Evolutionary conservation across 306 rosid species (phyloP).

Genomic region (Glycine latifolia): DNA sequence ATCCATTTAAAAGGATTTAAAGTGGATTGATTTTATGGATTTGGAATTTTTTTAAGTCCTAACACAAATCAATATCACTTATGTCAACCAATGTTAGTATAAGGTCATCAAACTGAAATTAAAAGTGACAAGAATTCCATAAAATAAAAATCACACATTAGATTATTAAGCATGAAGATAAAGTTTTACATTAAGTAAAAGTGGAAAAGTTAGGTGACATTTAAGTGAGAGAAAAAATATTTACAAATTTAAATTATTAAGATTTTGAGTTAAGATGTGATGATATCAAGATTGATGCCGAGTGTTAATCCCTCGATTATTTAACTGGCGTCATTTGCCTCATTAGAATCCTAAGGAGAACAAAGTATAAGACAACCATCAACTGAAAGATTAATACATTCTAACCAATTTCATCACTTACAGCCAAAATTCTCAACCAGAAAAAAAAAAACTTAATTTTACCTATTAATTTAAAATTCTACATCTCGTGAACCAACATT

Average conservation of each 20-base stretch:
- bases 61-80: too few relatives aligned
- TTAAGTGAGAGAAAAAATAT: too few relatives aligned
- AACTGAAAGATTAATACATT: conserved; percentile 47
- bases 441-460: not conserved
- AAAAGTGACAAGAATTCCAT: not conserved
- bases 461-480: not conserved
- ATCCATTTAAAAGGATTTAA: too few relatives aligned
- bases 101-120: not conserved
- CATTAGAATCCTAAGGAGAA: conserved; percentile 30
- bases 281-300: too few relatives aligned
- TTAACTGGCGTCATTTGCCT: not conserved
- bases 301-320: too few relatives aligned
- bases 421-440: conserved; percentile 10
- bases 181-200: too few relatives aligned
- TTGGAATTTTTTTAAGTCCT: too few relatives aligned
- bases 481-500: not conserved
- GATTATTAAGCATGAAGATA: too few relatives aligned
- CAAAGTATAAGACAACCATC: conserved; percentile 58
- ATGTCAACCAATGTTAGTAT: not conserved
- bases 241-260: too few relatives aligned
- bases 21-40: too few relatives aligned
- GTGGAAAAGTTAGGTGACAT: too few relatives aligned
- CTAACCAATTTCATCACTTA: conserved; percentile 28
- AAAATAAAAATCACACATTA: not conserved
- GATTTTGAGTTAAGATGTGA: too few relatives aligned